Evolutionary conservation across 1,284 basidiomycete species (phyloP).

Genomic region (Ustilago loliicola): DNA sequence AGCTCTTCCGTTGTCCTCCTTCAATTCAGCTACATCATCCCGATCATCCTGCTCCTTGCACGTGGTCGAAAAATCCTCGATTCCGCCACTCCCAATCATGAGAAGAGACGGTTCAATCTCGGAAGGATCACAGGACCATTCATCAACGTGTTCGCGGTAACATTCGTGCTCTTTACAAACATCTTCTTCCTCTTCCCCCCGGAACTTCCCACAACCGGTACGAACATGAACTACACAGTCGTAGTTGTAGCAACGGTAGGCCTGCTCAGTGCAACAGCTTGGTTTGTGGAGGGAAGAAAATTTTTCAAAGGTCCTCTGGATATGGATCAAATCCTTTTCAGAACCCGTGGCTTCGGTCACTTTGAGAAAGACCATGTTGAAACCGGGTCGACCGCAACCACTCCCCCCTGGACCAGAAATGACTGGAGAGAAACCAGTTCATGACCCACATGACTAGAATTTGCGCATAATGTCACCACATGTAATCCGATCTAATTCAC

Average conservation of each 20-base stretch:
- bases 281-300: conserved; percentile 47
- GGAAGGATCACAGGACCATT: conserved; percentile 54
- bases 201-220: conserved; percentile 70
- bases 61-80: conserved; percentile 71
- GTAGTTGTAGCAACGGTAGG: conserved; percentile 63
- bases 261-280: conserved; percentile 39
- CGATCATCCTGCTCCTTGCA: conserved; percentile 71
- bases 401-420: too few species aligned
- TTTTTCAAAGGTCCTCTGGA: conserved; percentile 56
- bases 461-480: too few species aligned
- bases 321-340: conserved; percentile 47
- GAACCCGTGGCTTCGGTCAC: conserved; percentile 30
- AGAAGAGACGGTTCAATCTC: conserved; percentile 31
- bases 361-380: conserved; percentile 19
- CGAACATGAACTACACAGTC: conserved; percentile 72
- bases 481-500: too few species aligned
- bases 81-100: conserved; percentile 42
- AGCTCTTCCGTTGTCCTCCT: conserved; percentile 72
- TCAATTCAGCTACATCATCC: conserved; percentile 72
- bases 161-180: conserved; percentile 72
- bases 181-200: conserved; percentile 74
- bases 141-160: conserved; percentile 71
- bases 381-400: not conserved
- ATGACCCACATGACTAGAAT: too few species aligned
- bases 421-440: too few species aligned